These are phyloP conservation scores for Pinus taeda DNA, from an alignment of 75 land plant species.

Conservation along the genomic window DNA sequence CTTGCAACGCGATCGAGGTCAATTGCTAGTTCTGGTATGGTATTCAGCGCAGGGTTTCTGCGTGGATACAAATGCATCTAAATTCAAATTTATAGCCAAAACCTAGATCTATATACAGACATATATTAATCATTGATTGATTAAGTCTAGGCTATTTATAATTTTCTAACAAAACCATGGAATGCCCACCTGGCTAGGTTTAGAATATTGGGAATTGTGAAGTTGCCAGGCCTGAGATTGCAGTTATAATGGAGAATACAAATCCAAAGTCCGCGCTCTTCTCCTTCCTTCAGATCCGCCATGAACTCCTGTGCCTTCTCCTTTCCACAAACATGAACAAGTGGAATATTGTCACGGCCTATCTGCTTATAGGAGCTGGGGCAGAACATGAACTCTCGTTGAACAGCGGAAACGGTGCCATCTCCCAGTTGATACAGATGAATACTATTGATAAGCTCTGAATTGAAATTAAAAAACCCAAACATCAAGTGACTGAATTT, in stretches of 20 bases:
- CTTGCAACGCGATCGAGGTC: neutral
- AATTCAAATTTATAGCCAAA: no score
- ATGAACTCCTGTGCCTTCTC: neutral
- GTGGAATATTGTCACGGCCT: neutral
- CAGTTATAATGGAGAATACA: neutral
- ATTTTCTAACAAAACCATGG: neutral
- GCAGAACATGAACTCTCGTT: slow-evolving; percentile 3
- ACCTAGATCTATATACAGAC: no score
- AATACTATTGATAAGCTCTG: neutral
- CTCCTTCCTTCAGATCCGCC: neutral
- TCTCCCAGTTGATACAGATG: neutral
- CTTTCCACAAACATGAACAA: no score
- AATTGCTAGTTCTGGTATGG: slow-evolving; percentile 1
- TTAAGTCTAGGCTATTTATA: neutral
- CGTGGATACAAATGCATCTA: neutral
- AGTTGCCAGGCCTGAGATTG: neutral
- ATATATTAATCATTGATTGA: no score
- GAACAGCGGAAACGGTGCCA: neutral
- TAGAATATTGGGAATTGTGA: neutral
- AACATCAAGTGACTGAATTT: no score
- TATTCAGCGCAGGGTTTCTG: neutral
- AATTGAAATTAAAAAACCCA: neutral
- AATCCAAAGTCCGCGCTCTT: neutral
- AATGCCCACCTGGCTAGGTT: neutral
- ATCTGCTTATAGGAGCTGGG: neutral